Conservation (phyloP, 78 protist species). For the Emiliania huxleyi region DNA sequence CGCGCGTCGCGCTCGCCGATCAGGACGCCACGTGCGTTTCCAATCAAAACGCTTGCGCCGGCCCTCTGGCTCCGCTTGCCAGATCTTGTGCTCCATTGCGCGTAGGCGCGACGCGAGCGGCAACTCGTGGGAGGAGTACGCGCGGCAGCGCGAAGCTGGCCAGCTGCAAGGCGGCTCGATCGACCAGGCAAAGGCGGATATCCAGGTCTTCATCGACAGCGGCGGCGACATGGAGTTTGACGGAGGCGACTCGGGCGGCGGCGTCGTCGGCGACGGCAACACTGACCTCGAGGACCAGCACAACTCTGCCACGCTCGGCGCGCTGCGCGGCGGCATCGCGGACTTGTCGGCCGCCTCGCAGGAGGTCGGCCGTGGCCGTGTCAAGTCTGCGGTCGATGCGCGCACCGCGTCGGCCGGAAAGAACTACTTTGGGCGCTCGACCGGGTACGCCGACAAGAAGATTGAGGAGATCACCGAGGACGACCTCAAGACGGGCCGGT, state of each 20-base stretch:
- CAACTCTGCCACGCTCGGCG: not conserved
- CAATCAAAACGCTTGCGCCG: too few species aligned
- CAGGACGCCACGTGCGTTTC: too few species aligned
- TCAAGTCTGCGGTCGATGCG: not conserved
- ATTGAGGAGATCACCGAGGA: not conserved
- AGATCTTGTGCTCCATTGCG: too few species aligned
- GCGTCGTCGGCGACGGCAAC: slow-evolving; percentile 28
- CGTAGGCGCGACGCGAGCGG: too few species aligned
- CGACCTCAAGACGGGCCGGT: not conserved
- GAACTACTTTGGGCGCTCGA: slow-evolving; percentile 22
- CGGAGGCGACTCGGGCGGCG: slow-evolving; percentile 24
- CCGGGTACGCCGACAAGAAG: not conserved
- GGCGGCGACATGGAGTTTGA: not conserved
- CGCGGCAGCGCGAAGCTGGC: not conserved
- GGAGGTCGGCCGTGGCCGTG: not conserved
- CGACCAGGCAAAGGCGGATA: not conserved
- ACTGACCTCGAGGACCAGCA: slow-evolving; percentile 1
- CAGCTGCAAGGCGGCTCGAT: not conserved
- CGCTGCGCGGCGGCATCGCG: not conserved
- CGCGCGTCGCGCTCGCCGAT: too few species aligned
- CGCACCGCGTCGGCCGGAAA: not conserved
- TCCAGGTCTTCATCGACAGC: not conserved
- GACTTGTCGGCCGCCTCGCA: too few species aligned
- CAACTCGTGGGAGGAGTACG: not conserved
- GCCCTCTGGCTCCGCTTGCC: too few species aligned